phyloP scores from a whole-genome alignment of 2,329 filamentous ascomycete species.

The Orbilia brochopaga region DNA sequence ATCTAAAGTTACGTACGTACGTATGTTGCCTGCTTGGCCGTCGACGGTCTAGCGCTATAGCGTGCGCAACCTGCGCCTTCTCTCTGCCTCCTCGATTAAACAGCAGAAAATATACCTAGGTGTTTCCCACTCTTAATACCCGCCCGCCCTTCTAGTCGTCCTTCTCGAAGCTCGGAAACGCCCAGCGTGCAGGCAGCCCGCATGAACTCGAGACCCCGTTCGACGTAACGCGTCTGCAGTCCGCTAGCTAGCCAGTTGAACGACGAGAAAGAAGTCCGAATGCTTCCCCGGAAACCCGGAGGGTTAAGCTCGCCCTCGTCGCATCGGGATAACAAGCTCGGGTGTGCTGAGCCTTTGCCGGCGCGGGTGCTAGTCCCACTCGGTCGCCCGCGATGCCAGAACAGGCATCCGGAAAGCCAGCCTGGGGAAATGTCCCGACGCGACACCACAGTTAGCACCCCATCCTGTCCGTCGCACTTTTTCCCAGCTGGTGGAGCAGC shows the following conservation, averaged over 20 bases:
- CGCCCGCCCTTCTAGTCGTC: not conserved
- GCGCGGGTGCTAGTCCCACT: slow-evolving; percentile 9
- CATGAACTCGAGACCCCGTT: slow-evolving; percentile 1
- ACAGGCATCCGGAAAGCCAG: slow-evolving; percentile 30
- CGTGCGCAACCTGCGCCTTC: too few species aligned
- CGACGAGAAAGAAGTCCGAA: slow-evolving; percentile 16
- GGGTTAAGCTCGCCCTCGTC: slow-evolving; percentile 29
- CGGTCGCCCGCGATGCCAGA: slow-evolving; percentile 17
- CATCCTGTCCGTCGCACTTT: not conserved
- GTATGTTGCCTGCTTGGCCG: too few species aligned
- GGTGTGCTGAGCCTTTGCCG: slow-evolving; percentile 14
- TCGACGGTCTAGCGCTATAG: too few species aligned
- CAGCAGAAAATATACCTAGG: too few species aligned
- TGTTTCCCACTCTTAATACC: not conserved
- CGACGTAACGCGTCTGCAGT: not conserved
- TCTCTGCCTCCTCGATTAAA: too few species aligned
- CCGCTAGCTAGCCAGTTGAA: not conserved
- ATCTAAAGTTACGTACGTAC: too few species aligned
- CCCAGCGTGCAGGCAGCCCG: not conserved
- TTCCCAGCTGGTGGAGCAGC: not conserved
- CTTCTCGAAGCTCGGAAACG: slow-evolving; percentile 4
- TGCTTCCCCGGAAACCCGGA: slow-evolving; percentile 48
- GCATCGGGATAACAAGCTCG: slow-evolving; percentile 49
- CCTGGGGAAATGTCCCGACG: slow-evolving; percentile 1
- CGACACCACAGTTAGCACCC: not conserved